Evolutionary conservation across 768 basidiomycete genomes (phyloP), one percentile per base, ranked within the genome.

Genomic region (Leucogyrophana mollusca): DNA sequence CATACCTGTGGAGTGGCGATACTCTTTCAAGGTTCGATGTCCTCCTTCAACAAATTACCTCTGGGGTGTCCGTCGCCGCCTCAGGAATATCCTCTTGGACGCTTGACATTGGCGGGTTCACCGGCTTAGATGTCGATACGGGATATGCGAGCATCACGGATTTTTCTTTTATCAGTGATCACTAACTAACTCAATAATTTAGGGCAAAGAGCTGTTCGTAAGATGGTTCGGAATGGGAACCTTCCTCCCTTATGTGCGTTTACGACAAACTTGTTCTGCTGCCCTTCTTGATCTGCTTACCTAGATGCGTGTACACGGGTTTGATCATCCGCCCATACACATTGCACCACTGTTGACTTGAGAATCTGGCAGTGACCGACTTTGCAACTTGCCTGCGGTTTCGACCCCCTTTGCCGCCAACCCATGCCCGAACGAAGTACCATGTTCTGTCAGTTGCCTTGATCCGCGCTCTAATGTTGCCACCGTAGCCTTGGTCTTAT

Each of bases 41-140:
- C 27, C 38, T 69, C 17, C 46, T 65, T 34, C 66, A 69, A 41
- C 68, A 69, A 48, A 60, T 69, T 30, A 69, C 68, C 11, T 53
- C 60, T 20, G 66, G 66, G 4, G 62, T 65, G 1, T 66, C 60
- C 21, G 56, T 68, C 11, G 64, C 65, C 20, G 65, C 68, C 10
- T 66, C 65, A 14, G 66, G 68, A 10, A 69, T 69, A 9, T 68
- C 68, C 1, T 59, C 62, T 7, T 69, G 68, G 68, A 69, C 68
- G 16, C 45, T 69, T 27, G 68, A 69, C 49, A 68, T 69, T 47
- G 68, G 68, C 8, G 68, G 68, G 3, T 69, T 69, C 46, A 37
- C 57, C 8, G 66, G 66, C 23, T 42, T 69, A 45, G 46, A 69
- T 42, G 46, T 67, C 27, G 65, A 67, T 38, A 61, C 58, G 4